Evolutionary conservation across 148 eudicot genomes (phyloP).

Genomic region (Diospyros lotus): DNA sequence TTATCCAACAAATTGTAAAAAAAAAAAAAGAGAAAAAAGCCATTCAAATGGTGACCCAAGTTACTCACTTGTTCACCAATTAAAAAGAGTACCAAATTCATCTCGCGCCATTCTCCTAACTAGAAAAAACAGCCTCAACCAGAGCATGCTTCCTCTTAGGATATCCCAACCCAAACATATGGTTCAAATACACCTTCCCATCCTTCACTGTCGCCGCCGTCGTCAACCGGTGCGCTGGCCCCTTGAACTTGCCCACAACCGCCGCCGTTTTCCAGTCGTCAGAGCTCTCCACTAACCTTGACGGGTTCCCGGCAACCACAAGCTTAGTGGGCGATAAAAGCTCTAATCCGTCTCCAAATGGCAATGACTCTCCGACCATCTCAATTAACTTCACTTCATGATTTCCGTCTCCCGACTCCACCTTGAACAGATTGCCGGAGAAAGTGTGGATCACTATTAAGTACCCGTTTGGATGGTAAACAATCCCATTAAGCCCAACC

Average conservation of each 20-base stretch:
- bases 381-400: slow-evolving; percentile 41
- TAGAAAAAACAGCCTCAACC: slow-evolving; percentile 64
- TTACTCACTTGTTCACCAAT: too few species aligned
- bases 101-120: slow-evolving; percentile 4
- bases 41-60: too few species aligned
- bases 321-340: slow-evolving; percentile 63
- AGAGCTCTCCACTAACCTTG: slow-evolving; percentile 56
- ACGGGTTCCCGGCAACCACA: slow-evolving; percentile 67
- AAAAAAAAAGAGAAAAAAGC: too few species aligned
- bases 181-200: slow-evolving; percentile 66
- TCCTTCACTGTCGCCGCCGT: slow-evolving; percentile 75
- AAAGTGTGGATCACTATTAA: slow-evolving; percentile 68
- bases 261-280: slow-evolving; percentile 73
- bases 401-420: slow-evolving; percentile 29
- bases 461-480: slow-evolving; percentile 77
- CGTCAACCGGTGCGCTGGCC: slow-evolving; percentile 50
- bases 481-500: slow-evolving; percentile 72
- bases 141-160: slow-evolving; percentile 79
- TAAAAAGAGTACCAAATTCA: too few species aligned
- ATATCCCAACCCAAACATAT: slow-evolving; percentile 70
- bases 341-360: slow-evolving; percentile 71
- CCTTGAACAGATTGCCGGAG: slow-evolving; percentile 63
- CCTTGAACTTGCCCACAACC: slow-evolving; percentile 40
- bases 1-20: too few species aligned
- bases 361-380: slow-evolving; percentile 37